Evolutionary conservation across 163 green algal genomes (phyloP).

Genomic region (Scenedesmus sp.): DNA sequence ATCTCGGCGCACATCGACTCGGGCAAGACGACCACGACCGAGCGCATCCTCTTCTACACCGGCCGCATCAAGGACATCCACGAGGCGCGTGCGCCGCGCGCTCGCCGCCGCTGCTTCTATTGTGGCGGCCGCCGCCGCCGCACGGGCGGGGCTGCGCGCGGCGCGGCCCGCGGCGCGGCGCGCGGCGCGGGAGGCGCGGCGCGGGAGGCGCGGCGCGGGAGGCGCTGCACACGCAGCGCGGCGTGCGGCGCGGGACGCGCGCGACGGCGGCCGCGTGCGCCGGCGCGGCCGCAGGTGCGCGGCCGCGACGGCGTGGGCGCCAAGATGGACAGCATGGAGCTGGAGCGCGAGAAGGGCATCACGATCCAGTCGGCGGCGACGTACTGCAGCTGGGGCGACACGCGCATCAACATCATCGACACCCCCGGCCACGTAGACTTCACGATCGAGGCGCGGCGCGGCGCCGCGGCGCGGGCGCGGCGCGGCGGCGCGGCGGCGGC

Average conservation of each 20-base stretch:
- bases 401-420: conserved; percentile 99
- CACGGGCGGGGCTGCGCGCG: not conserved
- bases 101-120: too few species aligned
- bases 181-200: too few species aligned
- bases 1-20: conserved; percentile 97
- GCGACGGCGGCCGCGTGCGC: too few species aligned
- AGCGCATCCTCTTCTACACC: conserved; percentile 99
- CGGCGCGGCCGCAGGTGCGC: conserved; percentile 81
- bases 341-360: conserved; percentile 99
- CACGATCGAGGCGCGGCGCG: conserved; percentile 97
- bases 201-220: too few species aligned
- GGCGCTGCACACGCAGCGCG: too few species aligned
- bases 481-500: too few species aligned
- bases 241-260: too few species aligned
- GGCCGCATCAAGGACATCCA: conserved; percentile 97
- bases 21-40: conserved; percentile 97
- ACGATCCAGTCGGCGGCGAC: conserved; percentile 98
- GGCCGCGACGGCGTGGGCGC: conserved; percentile 98
- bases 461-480: too few species aligned
- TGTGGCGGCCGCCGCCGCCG: not conserved
- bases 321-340: conserved; percentile 99
- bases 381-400: conserved; percentile 93
- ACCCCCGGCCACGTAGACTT: conserved; percentile 99
- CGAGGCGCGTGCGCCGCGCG: conserved; percentile 77
- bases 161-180: not conserved